Evolutionary conservation across 495 filamentous ascomycete species (phyloP).

Genomic region (Xylaria venustula): DNA sequence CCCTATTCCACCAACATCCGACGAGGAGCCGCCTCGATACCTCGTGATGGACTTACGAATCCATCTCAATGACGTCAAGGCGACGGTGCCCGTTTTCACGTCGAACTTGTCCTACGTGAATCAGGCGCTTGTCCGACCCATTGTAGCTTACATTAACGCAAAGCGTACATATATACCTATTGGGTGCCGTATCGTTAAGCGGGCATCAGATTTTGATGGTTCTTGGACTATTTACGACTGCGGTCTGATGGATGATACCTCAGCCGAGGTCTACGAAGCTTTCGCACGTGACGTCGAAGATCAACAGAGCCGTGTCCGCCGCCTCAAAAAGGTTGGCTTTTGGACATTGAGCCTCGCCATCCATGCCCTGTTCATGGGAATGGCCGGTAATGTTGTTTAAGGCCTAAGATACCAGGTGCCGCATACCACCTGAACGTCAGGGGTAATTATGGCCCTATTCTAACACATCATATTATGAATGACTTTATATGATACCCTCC

Average conservation of each 20-base stretch:
- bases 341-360: slow-evolving; percentile 90
- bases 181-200: slow-evolving; percentile 90
- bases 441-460: too few relatives aligned
- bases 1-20: slow-evolving; percentile 1
- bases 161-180: slow-evolving; percentile 91
- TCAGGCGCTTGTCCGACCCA: slow-evolving; percentile 89
- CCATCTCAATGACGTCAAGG: slow-evolving; percentile 87
- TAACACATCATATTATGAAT: neutral
- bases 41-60: slow-evolving; percentile 87
- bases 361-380: slow-evolving; percentile 92
- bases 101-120: slow-evolving; percentile 89
- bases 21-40: slow-evolving; percentile 61
- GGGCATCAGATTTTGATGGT: slow-evolving; percentile 83
- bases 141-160: slow-evolving; percentile 98
- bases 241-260: slow-evolving; percentile 93
- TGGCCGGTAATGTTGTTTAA: slow-evolving; percentile 76
- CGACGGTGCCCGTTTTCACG: slow-evolving; percentile 88
- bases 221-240: slow-evolving; percentile 95
- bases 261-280: slow-evolving; percentile 87
- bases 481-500: slow-evolving; percentile 1
- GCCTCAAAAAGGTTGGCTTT: slow-evolving; percentile 93
- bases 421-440: too few relatives aligned
- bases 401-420: too few relatives aligned
- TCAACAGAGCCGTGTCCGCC: slow-evolving; percentile 74
- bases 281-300: slow-evolving; percentile 88